Evolutionary conservation across 164 flowering plant genomes (phyloP), one percentile per base, ranked within the genome.

Genomic region (Amborella trichopoda): DNA sequence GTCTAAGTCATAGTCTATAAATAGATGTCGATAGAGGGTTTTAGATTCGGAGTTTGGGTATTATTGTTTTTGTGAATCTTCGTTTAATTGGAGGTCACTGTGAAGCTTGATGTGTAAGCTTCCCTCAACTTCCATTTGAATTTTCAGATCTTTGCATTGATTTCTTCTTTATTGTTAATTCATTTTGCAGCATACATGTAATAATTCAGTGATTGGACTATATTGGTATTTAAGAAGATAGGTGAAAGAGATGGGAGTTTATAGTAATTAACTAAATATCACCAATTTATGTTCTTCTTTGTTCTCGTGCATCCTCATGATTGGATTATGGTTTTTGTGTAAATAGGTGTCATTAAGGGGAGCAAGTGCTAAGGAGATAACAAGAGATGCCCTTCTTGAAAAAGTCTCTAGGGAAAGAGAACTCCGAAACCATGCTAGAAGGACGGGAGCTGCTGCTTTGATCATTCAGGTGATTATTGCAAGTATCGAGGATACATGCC

Each of bases 331-430:
- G 26, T 19, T 11, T 23, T 23, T 48, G 3, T 20, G 9, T 14
- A 16, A 20, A 28, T 32, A 91, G 95, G 96, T 91, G 0, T 91
- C 95, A 10, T 55, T 87, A 59, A 73, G 99, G 48, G 99, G 99
- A 50, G 75, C 95, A 8, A 91, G 99, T 40, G 74, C 88, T 0
- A 82, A 65, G 65, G 99, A 91, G 58, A 84, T 91, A 6, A 67
- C 90, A 10, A 78, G 99, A 48, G 86, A 80, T 23, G 90, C 78
- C 2, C 79, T 91, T 41, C 73, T 91, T 5, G 75, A 77, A 66
- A 74, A 74, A 56, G 90, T 91, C 47, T 60, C 81, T 0, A 77
- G 71, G 5, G 81, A 91, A 45, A 69, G 99, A 48, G 81, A 84
- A 63, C 78, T 80, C 14, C 87, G 96, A 3, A 75, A 66, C 55